Conservation (phyloP, 2,329 filamentous ascomycete species). For the Colletotrichum orchidophilum region DNA sequence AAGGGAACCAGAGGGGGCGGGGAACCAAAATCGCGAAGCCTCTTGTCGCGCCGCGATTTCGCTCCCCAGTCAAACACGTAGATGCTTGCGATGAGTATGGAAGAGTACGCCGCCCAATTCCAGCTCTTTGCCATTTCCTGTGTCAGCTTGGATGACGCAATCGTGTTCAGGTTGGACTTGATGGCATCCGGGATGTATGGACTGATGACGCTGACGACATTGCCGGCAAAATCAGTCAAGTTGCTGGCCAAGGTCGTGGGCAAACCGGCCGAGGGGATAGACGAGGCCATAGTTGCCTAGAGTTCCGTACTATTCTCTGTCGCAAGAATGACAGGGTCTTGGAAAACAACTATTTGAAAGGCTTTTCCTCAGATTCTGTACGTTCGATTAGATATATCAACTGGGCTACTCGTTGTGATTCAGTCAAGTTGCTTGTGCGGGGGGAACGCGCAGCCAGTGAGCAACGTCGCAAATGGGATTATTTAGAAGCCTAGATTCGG, state of each 20-base stretch:
- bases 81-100: background rate
- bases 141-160: background rate
- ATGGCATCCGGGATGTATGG: background rate
- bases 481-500: background rate
- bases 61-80: background rate
- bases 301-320: background rate
- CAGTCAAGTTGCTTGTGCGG: background rate
- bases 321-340: background rate
- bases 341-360: background rate
- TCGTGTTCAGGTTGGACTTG: background rate
- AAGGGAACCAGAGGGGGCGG: background rate
- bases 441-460: background rate
- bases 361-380: background rate
- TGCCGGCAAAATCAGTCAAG: background rate
- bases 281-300: background rate
- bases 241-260: background rate
- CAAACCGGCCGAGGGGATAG: background rate
- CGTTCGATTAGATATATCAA: background rate
- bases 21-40: background rate
- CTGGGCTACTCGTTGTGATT: background rate
- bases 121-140: background rate
- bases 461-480: background rate
- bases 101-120: background rate
- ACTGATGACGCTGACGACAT: background rate
- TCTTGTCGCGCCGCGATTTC: background rate